Conservation (phyloP, 2,329 filamentous ascomycete species). For the Ilyonectria mors-panacis region DNA sequence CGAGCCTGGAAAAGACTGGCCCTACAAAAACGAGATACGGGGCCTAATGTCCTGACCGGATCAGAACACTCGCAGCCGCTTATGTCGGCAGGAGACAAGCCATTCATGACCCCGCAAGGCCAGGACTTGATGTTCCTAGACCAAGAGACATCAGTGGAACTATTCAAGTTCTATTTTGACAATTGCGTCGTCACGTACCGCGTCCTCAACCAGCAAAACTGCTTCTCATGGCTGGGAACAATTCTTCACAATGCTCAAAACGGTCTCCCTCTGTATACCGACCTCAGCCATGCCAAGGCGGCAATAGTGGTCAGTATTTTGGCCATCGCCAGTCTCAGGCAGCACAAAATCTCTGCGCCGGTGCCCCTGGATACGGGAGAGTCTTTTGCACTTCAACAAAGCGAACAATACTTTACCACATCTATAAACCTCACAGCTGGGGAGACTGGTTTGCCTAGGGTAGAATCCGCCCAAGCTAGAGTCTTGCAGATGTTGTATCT, state of each 20-base stretch:
- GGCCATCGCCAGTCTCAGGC: constrained; percentile 63
- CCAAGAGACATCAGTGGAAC: constrained; percentile 31
- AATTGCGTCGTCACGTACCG: constrained; percentile 72
- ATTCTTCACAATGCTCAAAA: constrained; percentile 55
- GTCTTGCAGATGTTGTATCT: constrained; percentile 44
- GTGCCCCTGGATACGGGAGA: not conserved
- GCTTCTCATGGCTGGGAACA: constrained; percentile 62
- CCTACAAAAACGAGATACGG: constrained; percentile 44
- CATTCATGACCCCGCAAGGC: constrained; percentile 40
- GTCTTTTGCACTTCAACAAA: constrained; percentile 33
- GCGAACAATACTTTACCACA: constrained; percentile 46
- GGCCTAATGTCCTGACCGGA: constrained; percentile 34
- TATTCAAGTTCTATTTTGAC: constrained; percentile 67
- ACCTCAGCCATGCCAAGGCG: constrained; percentile 61
- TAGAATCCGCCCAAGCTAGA: constrained; percentile 43
- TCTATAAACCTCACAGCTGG: constrained; percentile 39
- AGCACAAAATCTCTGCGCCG: constrained; percentile 53
- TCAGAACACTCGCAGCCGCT: constrained; percentile 45
- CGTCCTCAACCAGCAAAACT: constrained; percentile 67
- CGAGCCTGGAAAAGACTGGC: constrained; percentile 65
- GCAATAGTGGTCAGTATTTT: constrained; percentile 64
- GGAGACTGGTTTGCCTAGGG: constrained; percentile 45
- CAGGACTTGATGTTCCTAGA: constrained; percentile 37
- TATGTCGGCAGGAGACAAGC: constrained; percentile 49
- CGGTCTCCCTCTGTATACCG: constrained; percentile 54